These are phyloP conservation scores for Tetracladium maxilliforme DNA, from an alignment of 2,329 filamentous ascomycete species.

Conservation along the genomic window DNA sequence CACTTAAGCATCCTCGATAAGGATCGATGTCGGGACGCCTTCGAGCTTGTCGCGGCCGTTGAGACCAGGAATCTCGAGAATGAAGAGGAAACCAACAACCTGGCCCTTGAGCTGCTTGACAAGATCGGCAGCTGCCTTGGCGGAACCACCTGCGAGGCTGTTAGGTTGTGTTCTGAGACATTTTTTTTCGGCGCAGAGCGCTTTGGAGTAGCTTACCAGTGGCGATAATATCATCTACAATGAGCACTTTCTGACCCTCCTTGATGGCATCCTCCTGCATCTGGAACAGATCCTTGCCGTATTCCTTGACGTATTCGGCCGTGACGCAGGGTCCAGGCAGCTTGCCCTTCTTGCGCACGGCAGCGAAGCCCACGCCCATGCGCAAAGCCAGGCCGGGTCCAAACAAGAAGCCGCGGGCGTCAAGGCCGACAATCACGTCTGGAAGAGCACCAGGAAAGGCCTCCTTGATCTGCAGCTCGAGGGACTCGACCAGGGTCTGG, in stretches of 20 bases:
- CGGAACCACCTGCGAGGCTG: constrained; percentile 65
- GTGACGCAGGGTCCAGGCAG: constrained; percentile 80
- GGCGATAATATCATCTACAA: constrained; percentile 97
- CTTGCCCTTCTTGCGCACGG: constrained; percentile 91
- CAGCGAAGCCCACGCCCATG: constrained; percentile 75
- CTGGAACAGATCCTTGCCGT: constrained; percentile 89
- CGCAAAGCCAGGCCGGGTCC: constrained; percentile 77
- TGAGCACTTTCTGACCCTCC: constrained; percentile 74
- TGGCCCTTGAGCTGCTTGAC: constrained; percentile 74
- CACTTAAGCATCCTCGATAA: constrained; percentile 1
- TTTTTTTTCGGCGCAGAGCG: constrained; percentile 1
- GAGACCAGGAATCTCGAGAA: constrained; percentile 88
- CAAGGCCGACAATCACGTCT: constrained; percentile 85
- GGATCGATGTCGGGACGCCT: too few species aligned
- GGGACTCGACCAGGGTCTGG: constrained; percentile 62
- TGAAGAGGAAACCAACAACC: constrained; percentile 84
- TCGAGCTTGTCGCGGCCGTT: constrained; percentile 84
- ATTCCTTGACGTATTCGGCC: constrained; percentile 86
- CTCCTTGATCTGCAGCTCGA: constrained; percentile 67
- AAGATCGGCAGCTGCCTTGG: constrained; percentile 72
- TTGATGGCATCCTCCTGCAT: constrained; percentile 81
- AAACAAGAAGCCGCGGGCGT: constrained; percentile 91
- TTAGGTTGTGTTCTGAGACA: constrained; percentile 3
- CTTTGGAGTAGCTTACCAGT: constrained; percentile 57
- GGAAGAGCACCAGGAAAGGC: constrained; percentile 48